phyloP scores from a whole-genome alignment of 345 rosid species.

The Barbarea vulgaris region DNA sequence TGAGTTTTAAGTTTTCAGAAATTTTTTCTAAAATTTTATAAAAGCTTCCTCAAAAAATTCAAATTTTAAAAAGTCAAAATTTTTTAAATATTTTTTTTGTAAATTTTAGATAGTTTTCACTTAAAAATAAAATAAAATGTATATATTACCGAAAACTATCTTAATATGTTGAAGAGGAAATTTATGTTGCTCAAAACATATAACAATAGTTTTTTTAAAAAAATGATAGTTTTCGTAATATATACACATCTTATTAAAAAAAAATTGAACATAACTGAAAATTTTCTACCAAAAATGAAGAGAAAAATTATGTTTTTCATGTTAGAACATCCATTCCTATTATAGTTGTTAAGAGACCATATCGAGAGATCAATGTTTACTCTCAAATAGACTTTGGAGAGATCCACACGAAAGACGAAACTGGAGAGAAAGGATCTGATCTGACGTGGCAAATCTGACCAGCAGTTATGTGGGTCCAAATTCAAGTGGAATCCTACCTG shows the following conservation, averaged over 20 bases:
- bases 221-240: not conserved
- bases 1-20: too few species aligned
- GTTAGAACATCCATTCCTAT: not conserved
- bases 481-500: constrained; percentile 34
- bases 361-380: not conserved
- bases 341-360: not conserved
- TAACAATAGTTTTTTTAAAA: too few species aligned
- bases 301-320: not conserved
- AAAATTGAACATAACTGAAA: too few species aligned
- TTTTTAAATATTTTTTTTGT: too few species aligned
- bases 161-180: too few species aligned
- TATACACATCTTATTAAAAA: too few species aligned
- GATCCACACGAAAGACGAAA: constrained; percentile 10
- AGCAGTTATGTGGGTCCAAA: not conserved
- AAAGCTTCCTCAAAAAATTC: not conserved
- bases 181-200: too few species aligned
- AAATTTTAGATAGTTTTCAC: not conserved
- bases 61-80: too few species aligned
- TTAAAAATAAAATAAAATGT: too few species aligned
- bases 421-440: not conserved
- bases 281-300: not conserved
- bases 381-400: not conserved
- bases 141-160: too few species aligned
- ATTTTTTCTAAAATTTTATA: not conserved
- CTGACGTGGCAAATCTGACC: constrained; percentile 35